A percentile compares a stretch with the other conserved stretches of the same genome.
Evolutionary conservation across 495 filamentous ascomycete species (phyloP).

Genomic region (Penicillium ochrochloron): DNA sequence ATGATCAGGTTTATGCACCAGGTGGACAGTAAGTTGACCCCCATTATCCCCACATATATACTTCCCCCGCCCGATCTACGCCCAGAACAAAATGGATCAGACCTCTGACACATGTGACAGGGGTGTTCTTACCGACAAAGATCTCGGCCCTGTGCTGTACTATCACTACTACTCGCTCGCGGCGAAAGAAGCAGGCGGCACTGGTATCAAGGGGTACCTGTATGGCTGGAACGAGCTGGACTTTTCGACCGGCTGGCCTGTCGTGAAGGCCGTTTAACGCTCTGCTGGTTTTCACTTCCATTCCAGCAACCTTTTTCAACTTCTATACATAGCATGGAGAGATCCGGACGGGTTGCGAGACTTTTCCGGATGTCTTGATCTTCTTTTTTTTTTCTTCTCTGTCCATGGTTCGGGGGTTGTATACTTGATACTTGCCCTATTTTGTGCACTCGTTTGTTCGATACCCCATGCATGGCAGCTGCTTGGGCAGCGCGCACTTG

Average conservation of each 20-base stretch:
- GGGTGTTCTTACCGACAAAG: conserved; percentile 51
- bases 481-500: conserved; percentile 17
- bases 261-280: conserved; percentile 28
- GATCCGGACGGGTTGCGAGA: neutral
- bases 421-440: conserved; percentile 24
- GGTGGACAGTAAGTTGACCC: conserved; percentile 61
- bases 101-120: conserved; percentile 20
- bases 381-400: conserved; percentile 16
- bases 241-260: conserved; percentile 65
- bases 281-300: neutral
- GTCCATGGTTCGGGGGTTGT: conserved; percentile 28
- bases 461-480: conserved; percentile 33
- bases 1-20: conserved; percentile 69
- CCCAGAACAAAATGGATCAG: neutral
- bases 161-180: conserved; percentile 64
- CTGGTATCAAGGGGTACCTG: conserved; percentile 56
- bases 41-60: neutral
- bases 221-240: conserved; percentile 69
- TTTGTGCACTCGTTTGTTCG: conserved; percentile 30
- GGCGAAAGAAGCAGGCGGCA: conserved; percentile 59
- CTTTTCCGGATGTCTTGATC: neutral
- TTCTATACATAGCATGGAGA: conserved; percentile 7
- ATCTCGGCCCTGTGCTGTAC: conserved; percentile 63
- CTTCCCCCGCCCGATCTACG: neutral
- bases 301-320: neutral